Conservation (phyloP, 2,329 filamentous ascomycete species). For the Sarocladiaceae sp. region DNA sequence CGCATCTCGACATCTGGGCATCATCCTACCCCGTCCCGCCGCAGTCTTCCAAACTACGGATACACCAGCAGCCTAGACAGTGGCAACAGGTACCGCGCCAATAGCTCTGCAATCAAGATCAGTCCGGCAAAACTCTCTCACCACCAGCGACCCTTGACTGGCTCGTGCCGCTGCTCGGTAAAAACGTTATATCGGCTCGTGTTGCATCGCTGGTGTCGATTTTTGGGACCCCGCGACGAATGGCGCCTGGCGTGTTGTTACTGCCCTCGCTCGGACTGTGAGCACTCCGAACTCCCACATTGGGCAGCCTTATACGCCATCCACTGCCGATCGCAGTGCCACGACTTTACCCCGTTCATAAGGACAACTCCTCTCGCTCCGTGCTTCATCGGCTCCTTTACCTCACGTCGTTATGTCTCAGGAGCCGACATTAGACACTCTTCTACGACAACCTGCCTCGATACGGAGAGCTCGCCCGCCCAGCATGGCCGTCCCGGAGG, state of each 20-base stretch:
- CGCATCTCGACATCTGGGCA: background rate
- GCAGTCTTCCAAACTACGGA: too few species aligned
- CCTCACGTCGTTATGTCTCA: background rate
- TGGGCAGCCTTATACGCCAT: background rate
- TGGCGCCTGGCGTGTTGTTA: background rate
- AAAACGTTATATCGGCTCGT: background rate
- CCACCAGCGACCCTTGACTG: background rate
- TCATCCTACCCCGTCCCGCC: background rate
- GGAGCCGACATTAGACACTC: background rate
- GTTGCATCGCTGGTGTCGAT: slow-evolving; percentile 2
- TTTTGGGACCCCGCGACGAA: background rate
- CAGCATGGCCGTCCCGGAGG: slow-evolving; percentile 7
- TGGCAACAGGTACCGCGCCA: background rate
- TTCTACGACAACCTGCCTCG: background rate
- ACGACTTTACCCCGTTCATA: background rate
- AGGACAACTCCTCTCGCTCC: background rate
- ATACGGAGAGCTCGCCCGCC: slow-evolving; percentile 6
- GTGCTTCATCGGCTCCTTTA: background rate
- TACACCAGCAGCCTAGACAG: background rate
- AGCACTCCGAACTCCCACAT: slow-evolving; percentile 4
- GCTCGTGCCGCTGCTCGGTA: background rate
- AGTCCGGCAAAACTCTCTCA: background rate
- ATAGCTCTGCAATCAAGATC: background rate
- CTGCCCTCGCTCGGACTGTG: slow-evolving; percentile 5
- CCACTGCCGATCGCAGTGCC: slow-evolving; percentile 1